phyloP scores from a whole-genome alignment of 768 basidiomycete genomes.

The Tricholoma flavovirens region DNA sequence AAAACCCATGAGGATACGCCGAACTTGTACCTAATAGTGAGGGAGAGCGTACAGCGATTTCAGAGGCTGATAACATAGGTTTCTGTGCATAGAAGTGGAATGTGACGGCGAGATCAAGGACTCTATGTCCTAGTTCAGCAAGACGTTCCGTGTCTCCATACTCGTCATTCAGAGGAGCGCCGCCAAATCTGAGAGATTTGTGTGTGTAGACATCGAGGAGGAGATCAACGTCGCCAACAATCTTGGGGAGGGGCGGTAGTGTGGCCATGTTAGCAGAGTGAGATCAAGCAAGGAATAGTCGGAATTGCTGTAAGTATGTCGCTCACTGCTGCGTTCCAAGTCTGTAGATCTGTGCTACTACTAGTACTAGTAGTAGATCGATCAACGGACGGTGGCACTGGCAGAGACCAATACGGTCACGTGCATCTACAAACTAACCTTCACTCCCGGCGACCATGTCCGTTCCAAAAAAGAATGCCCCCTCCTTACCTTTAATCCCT shows the following conservation, averaged over 20 bases:
- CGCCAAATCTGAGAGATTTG: constrained; percentile 27
- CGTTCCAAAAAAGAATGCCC: constrained; percentile 10
- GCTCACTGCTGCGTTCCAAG: neutral
- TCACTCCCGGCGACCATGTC: constrained; percentile 10
- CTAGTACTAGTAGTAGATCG: too few relatives aligned
- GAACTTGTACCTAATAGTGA: neutral
- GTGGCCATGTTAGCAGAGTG: constrained; percentile 14
- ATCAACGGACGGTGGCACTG: too few relatives aligned
- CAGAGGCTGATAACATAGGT: constrained; percentile 35
- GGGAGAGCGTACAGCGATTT: constrained; percentile 37
- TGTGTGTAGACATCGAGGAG: constrained; percentile 58
- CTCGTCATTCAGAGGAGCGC: constrained; percentile 30
- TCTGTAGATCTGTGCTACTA: too few relatives aligned
- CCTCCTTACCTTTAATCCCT: constrained; percentile 44
- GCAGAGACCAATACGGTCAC: constrained; percentile 7
- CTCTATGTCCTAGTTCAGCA: constrained; percentile 48
- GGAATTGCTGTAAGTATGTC: neutral
- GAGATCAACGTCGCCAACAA: constrained; percentile 48
- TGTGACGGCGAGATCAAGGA: constrained; percentile 48
- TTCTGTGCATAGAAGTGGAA: constrained; percentile 40
- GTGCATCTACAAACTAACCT: neutral
- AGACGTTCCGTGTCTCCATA: constrained; percentile 61
- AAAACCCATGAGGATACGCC: neutral
- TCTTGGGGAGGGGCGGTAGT: constrained; percentile 47
- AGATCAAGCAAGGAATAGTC: neutral